A percentile compares a stretch with the other conserved stretches of the same genome.
These are phyloP conservation scores for Rhododendron ferrugineum DNA, from an alignment of 148 eudicot genomes.

Conservation along the genomic window DNA sequence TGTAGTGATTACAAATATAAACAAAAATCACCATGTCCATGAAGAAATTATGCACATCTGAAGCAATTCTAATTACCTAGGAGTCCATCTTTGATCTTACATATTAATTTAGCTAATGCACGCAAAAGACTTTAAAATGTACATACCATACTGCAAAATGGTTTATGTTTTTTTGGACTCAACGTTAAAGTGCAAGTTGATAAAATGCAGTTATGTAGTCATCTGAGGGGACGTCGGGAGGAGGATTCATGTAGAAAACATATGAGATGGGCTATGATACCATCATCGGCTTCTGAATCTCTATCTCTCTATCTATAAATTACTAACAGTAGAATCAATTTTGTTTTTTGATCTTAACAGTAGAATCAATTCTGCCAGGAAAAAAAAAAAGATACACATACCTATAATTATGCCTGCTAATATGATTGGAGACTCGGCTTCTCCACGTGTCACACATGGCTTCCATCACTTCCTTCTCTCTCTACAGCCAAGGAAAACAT, in stretches of 20 bases:
- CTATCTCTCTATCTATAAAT: too few relatives aligned
- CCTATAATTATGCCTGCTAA: too few relatives aligned
- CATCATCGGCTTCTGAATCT: constrained; percentile 31
- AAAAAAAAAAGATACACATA: too few relatives aligned
- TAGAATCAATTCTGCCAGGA: too few relatives aligned
- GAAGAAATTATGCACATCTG: background rate
- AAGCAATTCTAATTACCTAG: background rate
- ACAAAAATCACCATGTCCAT: background rate
- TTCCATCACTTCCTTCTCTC: too few relatives aligned
- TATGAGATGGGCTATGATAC: constrained; percentile 54
- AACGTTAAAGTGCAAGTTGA: constrained; percentile 7
- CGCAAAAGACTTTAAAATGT: background rate
- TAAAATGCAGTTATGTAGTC: constrained; percentile 20
- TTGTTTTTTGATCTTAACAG: too few relatives aligned
- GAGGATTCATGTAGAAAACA: constrained; percentile 54
- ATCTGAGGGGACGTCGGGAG: constrained; percentile 36
- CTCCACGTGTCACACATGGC: too few relatives aligned
- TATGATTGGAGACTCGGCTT: too few relatives aligned
- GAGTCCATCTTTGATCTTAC: background rate
- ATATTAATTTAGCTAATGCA: background rate
- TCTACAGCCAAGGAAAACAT: too few relatives aligned
- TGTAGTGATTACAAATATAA: background rate
- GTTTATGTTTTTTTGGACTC: background rate
- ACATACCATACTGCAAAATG: background rate
- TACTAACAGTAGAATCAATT: too few relatives aligned